phyloP scores from a whole-genome alignment of 1,284 basidiomycete species.

The Apiotrichum gracile region DNA sequence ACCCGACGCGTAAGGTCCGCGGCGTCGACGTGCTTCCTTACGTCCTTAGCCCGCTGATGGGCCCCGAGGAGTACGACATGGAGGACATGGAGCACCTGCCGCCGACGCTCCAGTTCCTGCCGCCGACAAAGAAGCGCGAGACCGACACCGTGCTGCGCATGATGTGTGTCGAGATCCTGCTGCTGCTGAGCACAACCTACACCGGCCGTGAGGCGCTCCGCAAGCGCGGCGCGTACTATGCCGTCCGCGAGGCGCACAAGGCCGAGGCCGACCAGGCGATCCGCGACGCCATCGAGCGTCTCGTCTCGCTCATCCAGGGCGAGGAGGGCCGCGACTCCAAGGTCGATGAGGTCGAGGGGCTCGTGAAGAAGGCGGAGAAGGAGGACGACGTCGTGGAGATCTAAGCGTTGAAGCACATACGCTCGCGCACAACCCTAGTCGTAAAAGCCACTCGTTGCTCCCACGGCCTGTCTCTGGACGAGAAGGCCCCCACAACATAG shows the following conservation, averaged over 20 bases:
- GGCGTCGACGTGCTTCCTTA: conserved; percentile 77
- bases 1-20: conserved; percentile 53
- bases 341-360: conserved; percentile 51
- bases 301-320: conserved; percentile 68
- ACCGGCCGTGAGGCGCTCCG: conserved; percentile 80
- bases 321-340: conserved; percentile 58
- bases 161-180: conserved; percentile 80
- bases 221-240: conserved; percentile 76
- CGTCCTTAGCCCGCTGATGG: conserved; percentile 83
- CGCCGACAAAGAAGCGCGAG: conserved; percentile 77
- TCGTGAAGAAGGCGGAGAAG: conserved; percentile 46
- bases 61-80: conserved; percentile 86
- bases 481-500: too few species aligned
- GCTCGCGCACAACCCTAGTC: too few species aligned
- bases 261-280: conserved; percentile 70
- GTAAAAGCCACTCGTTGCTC: too few species aligned
- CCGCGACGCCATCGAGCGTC: conserved; percentile 61
- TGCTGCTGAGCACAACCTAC: conserved; percentile 80
- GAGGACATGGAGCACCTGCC: conserved; percentile 88
- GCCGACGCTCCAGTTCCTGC: conserved; percentile 78
- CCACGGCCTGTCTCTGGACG: too few species aligned
- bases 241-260: conserved; percentile 74
- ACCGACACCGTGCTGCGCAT: conserved; percentile 70
- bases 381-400: conserved; percentile 34
- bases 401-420: too few species aligned